Percentiles rank a stretch among this genome's conserved stretches.
phyloP scores from a whole-genome alignment of 208 protist species.

The Trypanosoma caninum region DNA sequence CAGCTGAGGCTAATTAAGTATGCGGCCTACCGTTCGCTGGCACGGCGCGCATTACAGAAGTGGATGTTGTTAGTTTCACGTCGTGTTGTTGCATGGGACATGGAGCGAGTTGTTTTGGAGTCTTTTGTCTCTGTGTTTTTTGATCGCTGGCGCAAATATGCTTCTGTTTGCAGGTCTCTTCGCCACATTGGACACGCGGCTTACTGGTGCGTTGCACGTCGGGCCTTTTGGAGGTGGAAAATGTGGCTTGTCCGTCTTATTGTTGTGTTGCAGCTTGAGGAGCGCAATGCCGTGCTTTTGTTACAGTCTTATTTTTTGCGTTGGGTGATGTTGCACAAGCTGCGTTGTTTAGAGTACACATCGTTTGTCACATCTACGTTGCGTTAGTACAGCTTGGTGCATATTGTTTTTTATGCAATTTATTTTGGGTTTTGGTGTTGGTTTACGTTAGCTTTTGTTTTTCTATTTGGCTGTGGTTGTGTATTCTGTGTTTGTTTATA shows the following conservation, averaged over 20 bases:
- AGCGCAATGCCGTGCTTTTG: constrained; percentile 11
- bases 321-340: constrained; percentile 19
- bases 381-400: neutral
- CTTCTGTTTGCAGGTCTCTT: constrained; percentile 11
- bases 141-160: constrained; percentile 19
- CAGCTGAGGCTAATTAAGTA: constrained; percentile 14
- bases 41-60: constrained; percentile 7
- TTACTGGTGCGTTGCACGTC: constrained; percentile 14
- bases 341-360: constrained; percentile 13
- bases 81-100: constrained; percentile 9
- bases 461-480: neutral
- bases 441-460: neutral
- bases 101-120: constrained; percentile 14
- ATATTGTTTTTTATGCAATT: neutral
- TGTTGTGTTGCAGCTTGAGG: constrained; percentile 18
- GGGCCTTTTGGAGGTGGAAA: constrained; percentile 25
- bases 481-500: constrained; percentile 1
- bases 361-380: constrained; percentile 3
- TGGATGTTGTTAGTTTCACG: constrained; percentile 32
- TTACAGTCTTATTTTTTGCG: constrained; percentile 20
- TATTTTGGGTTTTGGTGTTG: neutral
- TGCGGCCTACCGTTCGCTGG: constrained; percentile 16
- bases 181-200: constrained; percentile 14
- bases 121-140: constrained; percentile 20
- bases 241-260: constrained; percentile 24